phyloP scores from a whole-genome alignment of 2,329 filamentous ascomycete genomes.

The Aureobasidium lini region DNA sequence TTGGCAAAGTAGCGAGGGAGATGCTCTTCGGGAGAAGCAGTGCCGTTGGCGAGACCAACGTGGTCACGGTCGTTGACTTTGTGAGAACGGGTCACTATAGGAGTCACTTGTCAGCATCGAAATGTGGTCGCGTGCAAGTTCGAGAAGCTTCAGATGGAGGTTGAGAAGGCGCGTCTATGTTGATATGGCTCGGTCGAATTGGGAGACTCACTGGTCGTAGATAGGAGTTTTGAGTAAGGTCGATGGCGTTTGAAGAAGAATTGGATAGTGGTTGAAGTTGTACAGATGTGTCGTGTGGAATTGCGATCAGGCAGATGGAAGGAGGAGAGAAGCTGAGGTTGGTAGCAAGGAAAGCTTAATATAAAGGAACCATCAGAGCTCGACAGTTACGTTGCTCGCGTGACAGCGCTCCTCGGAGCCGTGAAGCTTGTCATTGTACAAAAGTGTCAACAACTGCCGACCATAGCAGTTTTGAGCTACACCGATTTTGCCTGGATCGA shows the following conservation, averaged over 20 bases:
- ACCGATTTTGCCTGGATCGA: not conserved
- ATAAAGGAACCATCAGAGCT: slow-evolving; percentile 5
- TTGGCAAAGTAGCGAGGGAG: slow-evolving; percentile 93
- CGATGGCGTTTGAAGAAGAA: not conserved
- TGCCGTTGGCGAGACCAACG: slow-evolving; percentile 68
- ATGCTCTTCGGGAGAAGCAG: slow-evolving; percentile 59
- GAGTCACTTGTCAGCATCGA: not conserved
- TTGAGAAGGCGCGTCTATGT: not conserved
- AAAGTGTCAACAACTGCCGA: not conserved
- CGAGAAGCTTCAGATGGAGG: not conserved
- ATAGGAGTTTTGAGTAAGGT: not conserved
- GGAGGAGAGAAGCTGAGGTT: slow-evolving; percentile 11
- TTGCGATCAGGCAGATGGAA: not conserved
- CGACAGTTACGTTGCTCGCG: slow-evolving; percentile 10
- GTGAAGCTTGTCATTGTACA: not conserved
- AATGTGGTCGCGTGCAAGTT: not conserved
- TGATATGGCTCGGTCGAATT: not conserved
- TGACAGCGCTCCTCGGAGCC: slow-evolving; percentile 7
- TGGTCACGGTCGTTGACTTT: slow-evolving; percentile 94
- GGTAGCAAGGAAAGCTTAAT: slow-evolving; percentile 11
- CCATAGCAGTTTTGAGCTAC: not conserved
- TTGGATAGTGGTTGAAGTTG: not conserved
- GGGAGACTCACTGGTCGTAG: not conserved
- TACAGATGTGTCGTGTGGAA: not conserved
- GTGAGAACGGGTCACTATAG: slow-evolving; percentile 89